Conservation (phyloP, 352 stramenopile species). For the Hyaloperonospora brassicae region DNA sequence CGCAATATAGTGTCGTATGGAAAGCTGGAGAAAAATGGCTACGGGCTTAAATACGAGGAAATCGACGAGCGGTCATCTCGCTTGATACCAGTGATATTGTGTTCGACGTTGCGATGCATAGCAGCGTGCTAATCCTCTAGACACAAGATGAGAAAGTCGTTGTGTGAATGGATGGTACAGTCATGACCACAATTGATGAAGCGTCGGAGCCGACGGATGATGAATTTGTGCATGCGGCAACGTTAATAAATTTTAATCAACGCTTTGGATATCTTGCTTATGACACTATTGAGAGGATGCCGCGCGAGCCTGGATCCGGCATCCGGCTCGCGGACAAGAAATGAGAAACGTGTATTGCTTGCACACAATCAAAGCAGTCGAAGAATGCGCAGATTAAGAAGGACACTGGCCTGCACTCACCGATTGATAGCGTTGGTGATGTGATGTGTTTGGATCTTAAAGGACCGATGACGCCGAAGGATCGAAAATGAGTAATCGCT, state of each 20-base stretch:
- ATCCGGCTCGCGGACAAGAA: neutral
- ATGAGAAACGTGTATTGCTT: neutral
- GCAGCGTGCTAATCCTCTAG: neutral
- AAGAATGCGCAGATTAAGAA: slow-evolving; percentile 10
- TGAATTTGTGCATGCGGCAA: neutral
- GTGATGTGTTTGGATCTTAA: slow-evolving; percentile 1
- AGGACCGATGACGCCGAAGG: neutral
- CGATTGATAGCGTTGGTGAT: neutral
- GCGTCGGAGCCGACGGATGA: neutral
- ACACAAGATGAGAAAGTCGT: neutral
- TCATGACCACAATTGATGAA: neutral
- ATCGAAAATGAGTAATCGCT: neutral
- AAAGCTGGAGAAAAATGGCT: neutral
- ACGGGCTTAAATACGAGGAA: neutral
- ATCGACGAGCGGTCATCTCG: neutral
- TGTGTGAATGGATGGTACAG: neutral
- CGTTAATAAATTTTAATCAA: too few species aligned
- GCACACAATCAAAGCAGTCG: neutral
- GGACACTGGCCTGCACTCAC: neutral
- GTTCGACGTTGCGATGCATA: neutral
- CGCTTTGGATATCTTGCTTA: neutral
- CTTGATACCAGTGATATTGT: neutral
- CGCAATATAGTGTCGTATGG: slow-evolving; percentile 1
- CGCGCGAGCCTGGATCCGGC: neutral
- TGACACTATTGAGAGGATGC: neutral